These are phyloP conservation scores for Aspergillus nanangensis DNA, from an alignment of 495 filamentous ascomycete species.

Conservation along the genomic window DNA sequence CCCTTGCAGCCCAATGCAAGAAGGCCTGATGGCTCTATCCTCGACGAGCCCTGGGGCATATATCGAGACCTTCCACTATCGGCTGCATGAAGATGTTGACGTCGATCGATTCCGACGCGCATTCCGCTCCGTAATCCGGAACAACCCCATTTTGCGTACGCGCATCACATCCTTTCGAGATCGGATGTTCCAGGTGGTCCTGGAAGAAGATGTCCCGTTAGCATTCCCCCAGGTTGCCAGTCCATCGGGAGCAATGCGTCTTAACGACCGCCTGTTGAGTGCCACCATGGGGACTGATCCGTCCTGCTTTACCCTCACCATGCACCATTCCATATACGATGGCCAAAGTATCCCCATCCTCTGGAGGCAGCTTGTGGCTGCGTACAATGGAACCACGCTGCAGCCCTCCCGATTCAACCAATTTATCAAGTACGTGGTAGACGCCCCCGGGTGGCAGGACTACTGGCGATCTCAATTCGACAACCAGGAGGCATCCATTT, in stretches of 20 bases:
- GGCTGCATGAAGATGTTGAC: neutral
- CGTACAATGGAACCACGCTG: neutral
- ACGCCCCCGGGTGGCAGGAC: neutral
- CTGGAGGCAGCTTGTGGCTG: neutral
- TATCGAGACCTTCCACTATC: neutral
- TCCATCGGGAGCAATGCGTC: too few relatives aligned
- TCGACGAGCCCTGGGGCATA: neutral
- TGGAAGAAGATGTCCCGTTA: neutral
- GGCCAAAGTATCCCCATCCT: neutral
- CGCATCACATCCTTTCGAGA: neutral
- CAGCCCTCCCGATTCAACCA: neutral
- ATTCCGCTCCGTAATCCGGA: neutral
- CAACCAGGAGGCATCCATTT: neutral
- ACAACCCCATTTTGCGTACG: neutral
- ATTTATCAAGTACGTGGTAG: neutral
- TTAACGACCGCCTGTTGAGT: too few relatives aligned
- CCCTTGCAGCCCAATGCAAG: neutral
- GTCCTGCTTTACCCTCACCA: too few relatives aligned
- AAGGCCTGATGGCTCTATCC: neutral
- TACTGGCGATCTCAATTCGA: neutral
- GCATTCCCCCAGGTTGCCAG: neutral
- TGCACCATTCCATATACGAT: neutral
- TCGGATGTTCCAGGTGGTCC: neutral
- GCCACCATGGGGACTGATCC: too few relatives aligned
- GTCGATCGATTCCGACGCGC: neutral